Percentiles rank a stretch among this genome's conserved stretches.
These are phyloP conservation scores for Gentiana straminea DNA, from an alignment of 257 asterid species.

Conservation along the genomic window DNA sequence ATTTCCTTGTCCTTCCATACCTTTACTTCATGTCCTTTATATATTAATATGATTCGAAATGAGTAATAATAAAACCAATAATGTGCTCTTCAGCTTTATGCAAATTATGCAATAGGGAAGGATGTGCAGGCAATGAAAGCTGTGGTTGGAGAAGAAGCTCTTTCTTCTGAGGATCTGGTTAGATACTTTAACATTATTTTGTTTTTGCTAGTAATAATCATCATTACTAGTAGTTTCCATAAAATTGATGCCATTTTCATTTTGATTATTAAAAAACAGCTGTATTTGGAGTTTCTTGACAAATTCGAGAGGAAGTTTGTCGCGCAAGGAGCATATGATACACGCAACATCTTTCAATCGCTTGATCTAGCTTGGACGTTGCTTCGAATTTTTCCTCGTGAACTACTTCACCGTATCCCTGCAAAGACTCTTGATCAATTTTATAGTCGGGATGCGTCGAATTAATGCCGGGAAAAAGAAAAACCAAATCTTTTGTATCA, in stretches of 20 bases:
- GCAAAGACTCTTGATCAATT: conserved; percentile 86
- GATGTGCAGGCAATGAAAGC: conserved; percentile 53
- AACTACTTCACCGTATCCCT: conserved; percentile 96
- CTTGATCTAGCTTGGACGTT: conserved; percentile 98
- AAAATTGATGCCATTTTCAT: background rate
- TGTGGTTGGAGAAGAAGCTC: conserved; percentile 53
- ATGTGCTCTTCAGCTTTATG: conserved; percentile 23
- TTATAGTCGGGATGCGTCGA: conserved; percentile 86
- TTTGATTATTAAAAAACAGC: conserved; percentile 13
- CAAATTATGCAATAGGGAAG: conserved; percentile 44
- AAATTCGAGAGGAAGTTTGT: conserved; percentile 52
- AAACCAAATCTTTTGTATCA: conserved; percentile 11
- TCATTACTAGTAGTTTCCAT: background rate
- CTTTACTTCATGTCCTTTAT: no score
- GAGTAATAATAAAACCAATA: background rate
- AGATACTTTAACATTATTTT: conserved; percentile 3
- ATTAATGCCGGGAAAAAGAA: conserved; percentile 21
- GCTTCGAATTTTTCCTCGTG: conserved; percentile 94
- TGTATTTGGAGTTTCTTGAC: conserved; percentile 43
- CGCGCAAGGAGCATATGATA: conserved; percentile 44
- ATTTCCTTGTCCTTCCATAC: no score
- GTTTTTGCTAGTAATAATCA: background rate
- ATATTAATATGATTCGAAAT: no score
- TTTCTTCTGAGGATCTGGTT: conserved; percentile 46
- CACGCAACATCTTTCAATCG: conserved; percentile 60